Conservation (phyloP, 192 early-diverging fungal species). For the Phycomyces blakesleeanus region DNA sequence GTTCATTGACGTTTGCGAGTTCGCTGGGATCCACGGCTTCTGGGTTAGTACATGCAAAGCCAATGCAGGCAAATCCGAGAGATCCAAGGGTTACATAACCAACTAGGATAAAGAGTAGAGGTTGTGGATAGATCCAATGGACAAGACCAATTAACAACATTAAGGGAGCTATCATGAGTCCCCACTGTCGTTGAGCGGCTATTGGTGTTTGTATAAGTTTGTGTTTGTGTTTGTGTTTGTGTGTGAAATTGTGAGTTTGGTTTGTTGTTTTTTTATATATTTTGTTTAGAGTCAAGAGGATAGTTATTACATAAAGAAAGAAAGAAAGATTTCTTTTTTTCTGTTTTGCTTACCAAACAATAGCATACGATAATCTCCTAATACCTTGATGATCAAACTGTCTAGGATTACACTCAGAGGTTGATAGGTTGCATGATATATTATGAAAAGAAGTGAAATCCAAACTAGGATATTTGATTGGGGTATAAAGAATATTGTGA, state of each 20-base stretch:
- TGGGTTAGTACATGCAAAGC: not conserved
- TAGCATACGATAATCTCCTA: constrained; percentile 25
- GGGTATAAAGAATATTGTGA: not conserved
- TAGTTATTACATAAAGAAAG: too few species aligned
- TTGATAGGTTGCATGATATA: constrained; percentile 26
- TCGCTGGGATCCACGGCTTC: constrained; percentile 11
- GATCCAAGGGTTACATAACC: not conserved
- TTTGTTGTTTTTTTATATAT: too few species aligned
- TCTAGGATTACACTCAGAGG: constrained; percentile 16
- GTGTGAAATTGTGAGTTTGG: not conserved
- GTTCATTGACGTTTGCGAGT: constrained; percentile 11
- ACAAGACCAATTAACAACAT: not conserved
- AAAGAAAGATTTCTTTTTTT: not conserved
- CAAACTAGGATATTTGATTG: not conserved
- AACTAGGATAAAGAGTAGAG: not conserved
- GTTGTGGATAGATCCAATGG: not conserved
- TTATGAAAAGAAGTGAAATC: not conserved
- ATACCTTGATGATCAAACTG: constrained; percentile 20
- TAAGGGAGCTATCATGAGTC: not conserved
- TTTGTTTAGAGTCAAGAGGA: too few species aligned
- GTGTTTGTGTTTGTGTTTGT: too few species aligned
- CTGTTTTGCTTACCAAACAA: constrained; percentile 25
- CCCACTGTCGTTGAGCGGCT: not conserved
- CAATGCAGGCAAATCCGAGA: not conserved
- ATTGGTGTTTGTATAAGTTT: too few species aligned